Conservation (phyloP, 2,329 filamentous ascomycete genomes). For the Trichoderma arundinaceum region DNA sequence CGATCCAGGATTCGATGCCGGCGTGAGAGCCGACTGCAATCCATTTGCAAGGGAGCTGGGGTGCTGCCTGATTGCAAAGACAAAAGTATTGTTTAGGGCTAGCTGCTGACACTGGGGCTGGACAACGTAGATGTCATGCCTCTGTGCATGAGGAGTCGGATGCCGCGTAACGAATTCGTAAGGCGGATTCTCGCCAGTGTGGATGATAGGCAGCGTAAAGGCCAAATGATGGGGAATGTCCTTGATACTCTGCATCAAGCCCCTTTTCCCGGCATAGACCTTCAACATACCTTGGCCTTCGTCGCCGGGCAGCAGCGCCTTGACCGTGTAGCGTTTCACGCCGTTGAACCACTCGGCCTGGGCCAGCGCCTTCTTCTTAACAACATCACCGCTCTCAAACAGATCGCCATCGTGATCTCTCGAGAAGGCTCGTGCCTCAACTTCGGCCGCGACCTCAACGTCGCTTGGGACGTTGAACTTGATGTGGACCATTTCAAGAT, state of each 20-base stretch:
- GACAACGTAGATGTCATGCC: constrained; percentile 94
- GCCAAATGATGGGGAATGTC: constrained; percentile 93
- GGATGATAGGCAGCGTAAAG: constrained; percentile 85
- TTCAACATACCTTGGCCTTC: constrained; percentile 88
- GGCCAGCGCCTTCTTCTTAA: constrained; percentile 84
- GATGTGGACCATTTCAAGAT: constrained; percentile 90
- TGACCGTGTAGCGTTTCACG: constrained; percentile 89
- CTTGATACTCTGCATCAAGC: constrained; percentile 96
- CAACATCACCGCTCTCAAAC: constrained; percentile 87
- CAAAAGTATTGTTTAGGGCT: constrained; percentile 95
- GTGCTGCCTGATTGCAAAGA: constrained; percentile 94
- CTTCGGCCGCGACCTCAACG: constrained; percentile 89
- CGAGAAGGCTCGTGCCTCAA: constrained; percentile 81
- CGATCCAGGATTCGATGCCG: constrained; percentile 54
- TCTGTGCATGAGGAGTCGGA: constrained; percentile 95
- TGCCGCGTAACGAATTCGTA: constrained; percentile 94
- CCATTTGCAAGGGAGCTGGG: constrained; percentile 61
- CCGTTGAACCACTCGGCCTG: constrained; percentile 92
- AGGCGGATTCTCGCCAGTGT: constrained; percentile 88
- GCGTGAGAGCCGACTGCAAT: constrained; percentile 48
- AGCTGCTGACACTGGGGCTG: constrained; percentile 91
- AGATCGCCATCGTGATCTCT: constrained; percentile 87
- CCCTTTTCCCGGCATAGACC: constrained; percentile 90
- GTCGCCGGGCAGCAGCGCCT: constrained; percentile 88
- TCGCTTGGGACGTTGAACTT: constrained; percentile 87